These are phyloP conservation scores for Ceratobasidium sp. DNA, from an alignment of 1,284 basidiomycete species.

Conservation along the genomic window DNA sequence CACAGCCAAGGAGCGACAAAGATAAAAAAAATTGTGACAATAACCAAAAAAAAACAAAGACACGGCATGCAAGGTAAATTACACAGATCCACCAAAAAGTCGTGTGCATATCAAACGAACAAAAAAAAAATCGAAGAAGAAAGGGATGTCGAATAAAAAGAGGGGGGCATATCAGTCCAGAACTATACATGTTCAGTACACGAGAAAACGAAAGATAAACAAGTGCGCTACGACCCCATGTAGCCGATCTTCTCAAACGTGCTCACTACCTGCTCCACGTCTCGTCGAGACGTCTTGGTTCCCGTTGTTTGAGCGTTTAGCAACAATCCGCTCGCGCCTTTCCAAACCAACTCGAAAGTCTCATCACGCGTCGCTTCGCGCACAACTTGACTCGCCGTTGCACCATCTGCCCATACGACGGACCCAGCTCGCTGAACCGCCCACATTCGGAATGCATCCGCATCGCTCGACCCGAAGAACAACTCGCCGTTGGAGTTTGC, in stretches of 20 bases:
- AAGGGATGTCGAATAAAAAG: slow-evolving; percentile 1
- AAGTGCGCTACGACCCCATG: slow-evolving; percentile 37
- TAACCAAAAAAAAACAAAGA: not conserved
- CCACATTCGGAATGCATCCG: slow-evolving; percentile 67
- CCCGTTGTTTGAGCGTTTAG: slow-evolving; percentile 45
- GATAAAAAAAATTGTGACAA: not conserved
- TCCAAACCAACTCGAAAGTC: slow-evolving; percentile 67
- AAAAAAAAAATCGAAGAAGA: not conserved
- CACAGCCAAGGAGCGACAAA: slow-evolving; percentile 5
- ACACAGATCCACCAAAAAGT: slow-evolving; percentile 22
- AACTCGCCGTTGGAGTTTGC: slow-evolving; percentile 65
- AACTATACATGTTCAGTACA: slow-evolving; percentile 16
- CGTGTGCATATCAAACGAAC: not conserved
- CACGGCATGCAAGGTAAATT: slow-evolving; percentile 23
- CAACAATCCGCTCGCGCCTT: slow-evolving; percentile 55
- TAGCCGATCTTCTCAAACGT: slow-evolving; percentile 48
- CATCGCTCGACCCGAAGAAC: slow-evolving; percentile 71
- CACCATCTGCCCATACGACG: slow-evolving; percentile 67
- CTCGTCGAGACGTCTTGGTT: slow-evolving; percentile 37
- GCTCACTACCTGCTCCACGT: slow-evolving; percentile 44
- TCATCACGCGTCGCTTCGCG: slow-evolving; percentile 63
- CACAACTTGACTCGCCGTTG: slow-evolving; percentile 65
- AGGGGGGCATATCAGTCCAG: slow-evolving; percentile 6
- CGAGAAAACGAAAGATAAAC: not conserved
- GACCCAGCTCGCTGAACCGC: slow-evolving; percentile 61